Percentiles rank a stretch among this genome's conserved stretches.
Evolutionary conservation across 257 asterid genomes (phyloP).

Genomic region (Solanum chilense): DNA sequence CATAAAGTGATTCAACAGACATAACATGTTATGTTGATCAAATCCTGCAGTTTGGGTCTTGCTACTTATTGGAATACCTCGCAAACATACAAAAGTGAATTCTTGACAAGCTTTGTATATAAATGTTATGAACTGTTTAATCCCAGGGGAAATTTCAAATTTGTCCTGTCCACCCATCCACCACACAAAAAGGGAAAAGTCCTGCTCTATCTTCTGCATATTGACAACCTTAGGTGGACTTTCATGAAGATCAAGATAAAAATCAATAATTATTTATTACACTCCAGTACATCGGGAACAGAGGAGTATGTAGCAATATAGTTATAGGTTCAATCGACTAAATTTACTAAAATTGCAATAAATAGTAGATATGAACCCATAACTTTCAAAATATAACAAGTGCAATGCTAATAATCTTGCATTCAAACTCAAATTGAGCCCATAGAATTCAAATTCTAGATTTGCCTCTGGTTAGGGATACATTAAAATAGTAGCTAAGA

Average conservation of each 20-base stretch:
- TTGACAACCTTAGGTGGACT: background rate
- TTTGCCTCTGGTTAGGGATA: background rate
- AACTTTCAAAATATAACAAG: background rate
- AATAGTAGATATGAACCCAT: background rate
- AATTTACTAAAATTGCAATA: background rate
- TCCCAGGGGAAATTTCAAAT: background rate
- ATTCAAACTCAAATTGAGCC: background rate
- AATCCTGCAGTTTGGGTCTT: background rate
- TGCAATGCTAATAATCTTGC: background rate
- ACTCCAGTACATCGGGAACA: background rate
- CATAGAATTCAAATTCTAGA: background rate
- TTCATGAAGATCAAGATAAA: background rate
- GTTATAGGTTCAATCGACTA: background rate
- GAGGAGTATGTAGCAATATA: background rate
- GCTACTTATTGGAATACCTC: background rate
- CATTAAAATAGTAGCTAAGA: background rate
- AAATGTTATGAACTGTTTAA: background rate
- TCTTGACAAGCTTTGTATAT: background rate
- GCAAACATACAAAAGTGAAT: background rate
- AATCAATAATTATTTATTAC: background rate
- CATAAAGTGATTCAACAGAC: background rate
- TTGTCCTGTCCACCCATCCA: background rate
- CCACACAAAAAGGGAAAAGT: background rate
- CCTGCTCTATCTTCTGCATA: background rate
- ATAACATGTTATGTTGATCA: background rate